A percentile compares a stretch with the other conserved stretches of the same genome.
Conservation (phyloP, 2,329 filamentous ascomycete genomes). For the Microdochium trichocladiopsis region DNA sequence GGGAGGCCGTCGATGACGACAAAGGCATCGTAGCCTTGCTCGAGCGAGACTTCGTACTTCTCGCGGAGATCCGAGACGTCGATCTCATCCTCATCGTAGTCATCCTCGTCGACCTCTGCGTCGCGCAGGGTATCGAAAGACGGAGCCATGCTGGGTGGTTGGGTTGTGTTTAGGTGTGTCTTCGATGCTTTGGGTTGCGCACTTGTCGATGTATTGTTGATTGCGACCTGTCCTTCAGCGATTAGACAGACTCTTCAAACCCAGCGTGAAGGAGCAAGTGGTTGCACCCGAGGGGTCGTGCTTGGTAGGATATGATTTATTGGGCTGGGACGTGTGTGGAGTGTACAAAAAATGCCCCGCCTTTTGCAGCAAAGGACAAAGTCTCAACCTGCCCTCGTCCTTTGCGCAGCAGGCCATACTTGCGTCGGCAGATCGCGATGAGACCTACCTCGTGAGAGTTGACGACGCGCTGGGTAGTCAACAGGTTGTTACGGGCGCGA, state of each 20-base stretch:
- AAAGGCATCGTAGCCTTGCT: conserved; percentile 94
- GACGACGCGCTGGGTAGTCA: neutral
- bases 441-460: neutral
- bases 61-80: conserved; percentile 92
- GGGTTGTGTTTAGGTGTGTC: conserved; percentile 8
- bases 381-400: neutral
- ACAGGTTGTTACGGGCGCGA: neutral
- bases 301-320: neutral
- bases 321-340: neutral
- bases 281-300: neutral
- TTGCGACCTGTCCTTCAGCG: neutral
- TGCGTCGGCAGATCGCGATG: neutral
- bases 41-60: conserved; percentile 91
- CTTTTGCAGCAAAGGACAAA: neutral
- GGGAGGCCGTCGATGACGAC: conserved; percentile 94
- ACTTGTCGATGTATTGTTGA: neutral
- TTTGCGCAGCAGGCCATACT: neutral
- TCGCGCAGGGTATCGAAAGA: conserved; percentile 90
- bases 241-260: neutral
- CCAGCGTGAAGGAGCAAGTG: neutral
- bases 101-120: conserved; percentile 78
- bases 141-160: conserved; percentile 68
- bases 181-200: conserved; percentile 8
- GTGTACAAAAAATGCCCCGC: neutral
- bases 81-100: conserved; percentile 87